These are phyloP conservation scores for Apiotrichum gamsii DNA, from an alignment of 1,284 basidiomycete genomes.

Conservation along the genomic window DNA sequence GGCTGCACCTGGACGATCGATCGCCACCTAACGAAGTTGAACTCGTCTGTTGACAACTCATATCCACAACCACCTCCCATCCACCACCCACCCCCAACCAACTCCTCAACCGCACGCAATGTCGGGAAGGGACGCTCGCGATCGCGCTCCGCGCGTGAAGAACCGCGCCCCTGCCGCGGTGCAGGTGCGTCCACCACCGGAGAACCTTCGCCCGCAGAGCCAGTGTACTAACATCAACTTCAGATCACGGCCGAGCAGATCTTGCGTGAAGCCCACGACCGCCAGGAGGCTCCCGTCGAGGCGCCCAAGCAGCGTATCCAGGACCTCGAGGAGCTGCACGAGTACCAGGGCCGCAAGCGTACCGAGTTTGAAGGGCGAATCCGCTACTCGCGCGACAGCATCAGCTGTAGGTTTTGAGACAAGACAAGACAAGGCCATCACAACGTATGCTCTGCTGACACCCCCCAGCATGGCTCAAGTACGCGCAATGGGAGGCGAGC, in stretches of 20 bases:
- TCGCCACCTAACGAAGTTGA: constrained; percentile 6
- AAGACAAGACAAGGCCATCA: not conserved
- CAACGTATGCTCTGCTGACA: not conserved
- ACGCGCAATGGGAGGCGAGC: constrained; percentile 72
- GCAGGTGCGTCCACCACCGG: too few species aligned
- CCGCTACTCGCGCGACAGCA: constrained; percentile 63
- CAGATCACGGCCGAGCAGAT: constrained; percentile 97
- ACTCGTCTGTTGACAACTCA: constrained; percentile 3
- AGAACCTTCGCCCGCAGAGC: not conserved
- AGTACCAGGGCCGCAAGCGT: constrained; percentile 89
- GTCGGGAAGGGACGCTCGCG: constrained; percentile 41
- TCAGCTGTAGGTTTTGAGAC: constrained; percentile 35
- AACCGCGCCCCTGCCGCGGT: constrained; percentile 88
- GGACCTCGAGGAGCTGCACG: constrained; percentile 93
- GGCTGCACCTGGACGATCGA: not conserved
- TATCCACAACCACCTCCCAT: not conserved
- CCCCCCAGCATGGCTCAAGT: constrained; percentile 54
- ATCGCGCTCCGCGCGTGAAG: constrained; percentile 64
- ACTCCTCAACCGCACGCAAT: constrained; percentile 21
- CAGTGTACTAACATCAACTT: constrained; percentile 3
- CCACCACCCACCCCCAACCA: not conserved
- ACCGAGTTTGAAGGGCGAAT: constrained; percentile 97
- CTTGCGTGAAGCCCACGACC: constrained; percentile 93
- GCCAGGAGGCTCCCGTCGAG: constrained; percentile 83
- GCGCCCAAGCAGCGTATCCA: constrained; percentile 93